Conservation (phyloP, 345 rosid genomes). For the Hirschfeldia incana region DNA sequence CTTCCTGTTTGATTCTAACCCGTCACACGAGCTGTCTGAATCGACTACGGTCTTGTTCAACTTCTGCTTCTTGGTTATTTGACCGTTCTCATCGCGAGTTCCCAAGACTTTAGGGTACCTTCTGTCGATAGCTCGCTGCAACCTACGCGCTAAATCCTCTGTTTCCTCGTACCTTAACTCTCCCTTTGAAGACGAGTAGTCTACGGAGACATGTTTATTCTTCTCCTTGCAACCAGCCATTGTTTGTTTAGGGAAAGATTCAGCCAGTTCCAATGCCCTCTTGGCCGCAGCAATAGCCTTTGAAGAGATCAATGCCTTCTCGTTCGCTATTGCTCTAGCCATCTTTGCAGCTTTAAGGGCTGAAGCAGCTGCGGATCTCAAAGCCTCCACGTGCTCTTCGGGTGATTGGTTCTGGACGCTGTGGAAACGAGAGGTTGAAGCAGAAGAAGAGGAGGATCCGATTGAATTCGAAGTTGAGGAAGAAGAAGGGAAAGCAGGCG, state of each 20-base stretch:
- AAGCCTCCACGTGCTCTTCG: constrained; percentile 64
- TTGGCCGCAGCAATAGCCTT: constrained; percentile 77
- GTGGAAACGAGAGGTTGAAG: constrained; percentile 44
- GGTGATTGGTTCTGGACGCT: constrained; percentile 51
- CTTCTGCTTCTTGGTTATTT: not conserved
- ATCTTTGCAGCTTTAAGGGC: constrained; percentile 66
- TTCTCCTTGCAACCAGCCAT: constrained; percentile 43
- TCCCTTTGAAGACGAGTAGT: constrained; percentile 60
- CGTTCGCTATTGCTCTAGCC: constrained; percentile 75
- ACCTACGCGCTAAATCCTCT: not conserved
- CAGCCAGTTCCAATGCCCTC: constrained; percentile 71
- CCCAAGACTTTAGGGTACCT: not conserved
- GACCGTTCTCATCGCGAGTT: not conserved
- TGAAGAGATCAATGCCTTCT: constrained; percentile 76
- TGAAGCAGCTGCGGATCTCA: constrained; percentile 62
- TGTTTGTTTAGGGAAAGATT: constrained; percentile 48
- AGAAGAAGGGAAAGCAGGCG: constrained; percentile 31
- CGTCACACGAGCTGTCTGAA: constrained; percentile 56
- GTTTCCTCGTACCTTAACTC: not conserved
- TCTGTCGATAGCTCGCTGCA: not conserved
- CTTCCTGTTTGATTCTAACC: constrained; percentile 34
- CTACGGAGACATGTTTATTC: constrained; percentile 81
- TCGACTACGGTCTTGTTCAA: constrained; percentile 37
- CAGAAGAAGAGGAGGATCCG: constrained; percentile 36
- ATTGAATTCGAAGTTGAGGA: constrained; percentile 42